These are phyloP conservation scores for Rhododendron mucronatum DNA, from an alignment of 148 eudicot species.

Conservation along the genomic window DNA sequence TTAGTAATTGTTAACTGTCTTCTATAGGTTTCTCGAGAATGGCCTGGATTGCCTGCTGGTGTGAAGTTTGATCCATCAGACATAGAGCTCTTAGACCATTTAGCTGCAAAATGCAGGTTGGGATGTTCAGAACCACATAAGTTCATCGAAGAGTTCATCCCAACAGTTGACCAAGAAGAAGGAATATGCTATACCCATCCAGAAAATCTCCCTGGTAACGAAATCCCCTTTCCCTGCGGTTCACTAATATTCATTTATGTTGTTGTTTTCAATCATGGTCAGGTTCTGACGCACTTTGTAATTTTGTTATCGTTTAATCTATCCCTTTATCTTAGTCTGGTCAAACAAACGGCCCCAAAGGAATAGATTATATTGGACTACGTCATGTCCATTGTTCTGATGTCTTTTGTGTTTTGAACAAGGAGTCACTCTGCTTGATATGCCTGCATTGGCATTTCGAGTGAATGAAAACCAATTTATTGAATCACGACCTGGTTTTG, in stretches of 20 bases:
- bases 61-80: slow-evolving; percentile 81
- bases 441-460: neutral
- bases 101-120: slow-evolving; percentile 54
- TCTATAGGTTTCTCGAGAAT: slow-evolving; percentile 49
- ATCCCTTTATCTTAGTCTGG: neutral
- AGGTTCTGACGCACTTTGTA: neutral
- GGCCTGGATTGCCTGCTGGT: slow-evolving; percentile 78
- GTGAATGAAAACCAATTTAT: neutral
- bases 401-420: neutral
- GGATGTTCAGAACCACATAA: slow-evolving; percentile 33
- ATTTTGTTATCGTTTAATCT: neutral
- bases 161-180: slow-evolving; percentile 48
- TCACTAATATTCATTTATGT: neutral
- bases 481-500: neutral
- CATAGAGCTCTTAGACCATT: slow-evolving; percentile 52
- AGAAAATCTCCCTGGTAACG: slow-evolving; percentile 63
- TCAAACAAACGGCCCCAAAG: neutral
- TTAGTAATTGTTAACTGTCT: neutral
- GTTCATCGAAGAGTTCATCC: slow-evolving; percentile 70
- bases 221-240: neutral
- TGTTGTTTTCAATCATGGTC: neutral
- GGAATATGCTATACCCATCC: slow-evolving; percentile 81
- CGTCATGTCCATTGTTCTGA: neutral
- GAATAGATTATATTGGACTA: neutral
- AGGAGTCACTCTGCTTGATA: neutral